phyloP scores from a whole-genome alignment of 2,329 filamentous ascomycete species.

The Hypoxylon sp. region DNA sequence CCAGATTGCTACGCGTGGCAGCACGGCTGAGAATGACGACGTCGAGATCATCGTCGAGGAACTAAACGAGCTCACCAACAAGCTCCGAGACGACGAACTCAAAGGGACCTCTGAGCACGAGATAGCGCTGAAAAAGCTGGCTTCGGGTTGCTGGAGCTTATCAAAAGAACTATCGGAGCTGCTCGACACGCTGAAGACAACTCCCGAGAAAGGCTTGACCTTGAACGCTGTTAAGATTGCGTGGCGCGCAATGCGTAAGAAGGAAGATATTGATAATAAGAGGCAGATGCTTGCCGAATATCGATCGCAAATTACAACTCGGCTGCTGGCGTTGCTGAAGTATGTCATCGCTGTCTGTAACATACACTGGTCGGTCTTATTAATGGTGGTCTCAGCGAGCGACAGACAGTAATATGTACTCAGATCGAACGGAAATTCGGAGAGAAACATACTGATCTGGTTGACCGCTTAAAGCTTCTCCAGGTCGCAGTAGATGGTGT shows the following conservation, averaged over 20 bases:
- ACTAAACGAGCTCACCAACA: background rate
- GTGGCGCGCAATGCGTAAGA: constrained; percentile 14
- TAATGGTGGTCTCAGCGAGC: constrained; percentile 5
- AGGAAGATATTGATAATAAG: constrained; percentile 2
- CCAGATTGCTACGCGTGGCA: constrained; percentile 9
- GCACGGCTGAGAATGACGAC: constrained; percentile 11
- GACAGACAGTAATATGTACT: background rate
- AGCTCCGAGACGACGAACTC: background rate
- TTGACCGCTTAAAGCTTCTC: too few relatives aligned
- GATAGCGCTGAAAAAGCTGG: constrained; percentile 8
- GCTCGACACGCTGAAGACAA: constrained; percentile 8
- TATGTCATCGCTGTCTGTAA: background rate
- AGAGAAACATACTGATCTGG: too few relatives aligned
- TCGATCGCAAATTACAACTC: constrained; percentile 9
- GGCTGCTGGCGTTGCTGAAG: constrained; percentile 14
- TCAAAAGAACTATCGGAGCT: constrained; percentile 3
- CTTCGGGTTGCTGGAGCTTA: background rate
- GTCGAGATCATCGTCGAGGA: background rate
- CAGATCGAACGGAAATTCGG: too few relatives aligned
- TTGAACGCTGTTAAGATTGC: background rate
- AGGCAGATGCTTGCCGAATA: constrained; percentile 11
- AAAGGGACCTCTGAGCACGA: constrained; percentile 8
- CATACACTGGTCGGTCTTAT: background rate
- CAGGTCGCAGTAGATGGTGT: too few relatives aligned
- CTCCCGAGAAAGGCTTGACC: background rate